These are phyloP conservation scores for Tillandsia leiboldiana DNA, from an alignment of 176 grass and related monocot species.

Conservation along the genomic window DNA sequence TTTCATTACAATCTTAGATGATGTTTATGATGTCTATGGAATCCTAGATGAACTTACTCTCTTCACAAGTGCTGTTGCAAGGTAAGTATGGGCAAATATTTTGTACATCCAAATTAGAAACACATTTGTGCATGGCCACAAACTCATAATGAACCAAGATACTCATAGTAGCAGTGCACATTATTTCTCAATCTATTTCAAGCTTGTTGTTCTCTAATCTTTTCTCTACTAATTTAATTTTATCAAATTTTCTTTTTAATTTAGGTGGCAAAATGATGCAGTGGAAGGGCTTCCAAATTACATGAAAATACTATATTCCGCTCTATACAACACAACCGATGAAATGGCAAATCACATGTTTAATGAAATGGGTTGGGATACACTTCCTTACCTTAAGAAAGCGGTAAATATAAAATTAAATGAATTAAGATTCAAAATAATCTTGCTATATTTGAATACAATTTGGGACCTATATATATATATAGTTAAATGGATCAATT, in stretches of 20 bases:
- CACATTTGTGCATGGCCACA: background rate
- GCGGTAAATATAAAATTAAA: slow-evolving; percentile 8
- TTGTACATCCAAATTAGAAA: background rate
- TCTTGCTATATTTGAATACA: too few relatives aligned
- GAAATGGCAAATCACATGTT: slow-evolving; percentile 15
- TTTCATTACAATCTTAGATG: slow-evolving; percentile 33
- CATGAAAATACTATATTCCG: slow-evolving; percentile 28
- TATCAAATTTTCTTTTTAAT: background rate
- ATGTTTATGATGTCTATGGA: slow-evolving; percentile 58
- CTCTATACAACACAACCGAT: slow-evolving; percentile 20
- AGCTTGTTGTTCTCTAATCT: background rate
- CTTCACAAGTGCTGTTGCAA: slow-evolving; percentile 39
- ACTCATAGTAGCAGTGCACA: too few relatives aligned
- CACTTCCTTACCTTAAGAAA: slow-evolving; percentile 27
- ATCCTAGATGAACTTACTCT: slow-evolving; percentile 31
- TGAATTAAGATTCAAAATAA: too few relatives aligned
- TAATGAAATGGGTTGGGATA: slow-evolving; percentile 17
- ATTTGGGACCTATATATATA: too few relatives aligned
- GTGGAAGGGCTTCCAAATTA: slow-evolving; percentile 33
- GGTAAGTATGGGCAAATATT: slow-evolving; percentile 13
- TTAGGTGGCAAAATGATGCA: slow-evolving; percentile 3
- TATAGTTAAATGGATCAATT: too few relatives aligned
- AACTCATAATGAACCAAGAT: background rate
- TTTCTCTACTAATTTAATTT: background rate
- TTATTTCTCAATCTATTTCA: too few relatives aligned